Evolutionary conservation across 306 rosid genomes (phyloP).

Genomic region (Vicia villosa): DNA sequence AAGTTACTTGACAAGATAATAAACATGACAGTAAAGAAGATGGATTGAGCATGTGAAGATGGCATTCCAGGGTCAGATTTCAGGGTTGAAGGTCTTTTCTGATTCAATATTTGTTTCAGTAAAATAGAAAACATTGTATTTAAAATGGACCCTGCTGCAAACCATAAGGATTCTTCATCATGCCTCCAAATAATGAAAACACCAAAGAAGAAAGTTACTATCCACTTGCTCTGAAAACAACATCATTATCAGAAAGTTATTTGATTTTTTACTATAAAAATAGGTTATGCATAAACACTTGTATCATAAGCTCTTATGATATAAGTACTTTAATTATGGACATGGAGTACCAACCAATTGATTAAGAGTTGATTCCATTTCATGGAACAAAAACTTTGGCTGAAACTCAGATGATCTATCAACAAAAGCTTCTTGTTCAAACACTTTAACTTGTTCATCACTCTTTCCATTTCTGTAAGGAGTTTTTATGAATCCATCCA

Average conservation of each 20-base stretch:
- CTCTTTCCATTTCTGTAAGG: conserved; percentile 41
- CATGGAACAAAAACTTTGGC: conserved; percentile 27
- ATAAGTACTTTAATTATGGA: not conserved
- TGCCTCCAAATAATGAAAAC: conserved; percentile 72
- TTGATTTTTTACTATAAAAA: not conserved
- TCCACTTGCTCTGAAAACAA: conserved; percentile 84
- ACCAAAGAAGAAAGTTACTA: conserved; percentile 57
- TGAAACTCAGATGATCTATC: conserved; percentile 45
- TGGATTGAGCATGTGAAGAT: conserved; percentile 82
- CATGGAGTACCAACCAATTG: conserved; percentile 54
- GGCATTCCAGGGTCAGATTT: conserved; percentile 98
- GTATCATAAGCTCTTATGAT: not conserved
- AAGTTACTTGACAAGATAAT: conserved; percentile 64
- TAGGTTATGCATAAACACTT: not conserved
- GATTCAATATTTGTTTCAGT: conserved; percentile 73
- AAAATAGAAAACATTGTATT: conserved; percentile 55
- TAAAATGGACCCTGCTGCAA: conserved; percentile 65
- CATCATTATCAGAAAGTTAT: not conserved
- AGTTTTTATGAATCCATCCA: conserved; percentile 40
- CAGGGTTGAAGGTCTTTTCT: conserved; percentile 72
- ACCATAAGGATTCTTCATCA: conserved; percentile 84
- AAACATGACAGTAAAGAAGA: conserved; percentile 62
- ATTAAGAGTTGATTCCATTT: conserved; percentile 61
- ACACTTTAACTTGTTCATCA: conserved; percentile 49
- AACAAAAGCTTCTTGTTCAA: conserved; percentile 59